These are phyloP conservation scores for Planoprotostelium fungivorum DNA, from an alignment of 78 protist genomes.

Conservation along the genomic window DNA sequence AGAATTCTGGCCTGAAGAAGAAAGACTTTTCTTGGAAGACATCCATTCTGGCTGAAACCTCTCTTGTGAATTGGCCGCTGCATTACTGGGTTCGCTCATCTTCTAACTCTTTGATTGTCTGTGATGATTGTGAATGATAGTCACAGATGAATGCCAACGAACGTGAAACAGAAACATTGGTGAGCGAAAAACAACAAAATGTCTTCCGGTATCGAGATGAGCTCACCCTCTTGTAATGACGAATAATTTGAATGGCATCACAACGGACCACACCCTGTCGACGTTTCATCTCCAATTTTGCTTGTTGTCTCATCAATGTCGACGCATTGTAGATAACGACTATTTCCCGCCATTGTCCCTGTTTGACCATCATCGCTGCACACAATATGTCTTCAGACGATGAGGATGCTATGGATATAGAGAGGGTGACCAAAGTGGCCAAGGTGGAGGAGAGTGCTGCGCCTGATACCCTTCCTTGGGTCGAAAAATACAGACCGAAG, in stretches of 20 bases:
- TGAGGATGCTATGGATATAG: neutral
- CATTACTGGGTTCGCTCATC: neutral
- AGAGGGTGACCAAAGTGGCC: neutral
- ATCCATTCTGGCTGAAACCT: neutral
- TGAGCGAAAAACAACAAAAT: too few species aligned
- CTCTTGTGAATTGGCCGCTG: neutral
- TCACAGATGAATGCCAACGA: too few species aligned
- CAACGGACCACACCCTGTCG: too few species aligned
- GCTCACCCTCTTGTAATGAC: too few species aligned
- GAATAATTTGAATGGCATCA: too few species aligned
- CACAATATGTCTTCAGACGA: neutral
- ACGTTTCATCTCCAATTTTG: too few species aligned
- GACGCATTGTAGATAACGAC: too few species aligned
- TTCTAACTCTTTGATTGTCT: too few species aligned
- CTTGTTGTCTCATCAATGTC: too few species aligned
- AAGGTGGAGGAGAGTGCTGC: neutral
- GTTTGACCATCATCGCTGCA: neutral
- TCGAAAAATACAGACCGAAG: slow-evolving; percentile 97
- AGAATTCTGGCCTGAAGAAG: neutral
- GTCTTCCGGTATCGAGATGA: too few species aligned
- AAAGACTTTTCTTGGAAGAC: neutral
- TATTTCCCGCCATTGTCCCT: neutral
- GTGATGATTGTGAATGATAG: neutral
- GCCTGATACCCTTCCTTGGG: slow-evolving; percentile 77
- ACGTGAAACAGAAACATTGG: too few species aligned